A percentile compares a stretch with the other conserved stretches of the same genome.
Evolutionary conservation across 2,329 filamentous ascomycete species (phyloP).

Genomic region (Plenodomus biglobosus): DNA sequence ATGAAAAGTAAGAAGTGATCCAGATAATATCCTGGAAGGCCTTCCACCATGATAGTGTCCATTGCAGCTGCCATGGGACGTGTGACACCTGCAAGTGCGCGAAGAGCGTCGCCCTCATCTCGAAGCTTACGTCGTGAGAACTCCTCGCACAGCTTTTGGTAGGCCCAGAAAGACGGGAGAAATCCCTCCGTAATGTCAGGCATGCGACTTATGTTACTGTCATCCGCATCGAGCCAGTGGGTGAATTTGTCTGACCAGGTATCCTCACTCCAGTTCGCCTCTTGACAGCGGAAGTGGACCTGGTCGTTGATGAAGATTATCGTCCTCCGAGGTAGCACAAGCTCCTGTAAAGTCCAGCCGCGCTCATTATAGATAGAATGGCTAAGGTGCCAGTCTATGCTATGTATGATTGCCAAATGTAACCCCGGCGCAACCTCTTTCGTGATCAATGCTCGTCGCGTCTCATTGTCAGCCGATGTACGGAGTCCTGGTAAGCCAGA

Average conservation of each 20-base stretch:
- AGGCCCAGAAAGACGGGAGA: conserved; percentile 4
- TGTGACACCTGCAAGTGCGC: conserved; percentile 2
- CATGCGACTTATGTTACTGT: conserved; percentile 6
- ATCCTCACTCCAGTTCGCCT: conserved; percentile 6
- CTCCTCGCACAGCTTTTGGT: conserved; percentile 7
- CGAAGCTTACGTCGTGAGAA: conserved; percentile 5
- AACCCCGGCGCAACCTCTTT: neutral
- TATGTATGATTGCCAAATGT: neutral
- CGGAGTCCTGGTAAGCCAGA: conserved; percentile 1
- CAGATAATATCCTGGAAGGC: conserved; percentile 4
- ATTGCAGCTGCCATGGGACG: conserved; percentile 2
- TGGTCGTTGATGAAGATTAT: conserved; percentile 6
- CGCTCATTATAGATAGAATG: conserved; percentile 5
- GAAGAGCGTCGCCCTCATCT: conserved; percentile 5
- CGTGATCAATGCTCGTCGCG: neutral
- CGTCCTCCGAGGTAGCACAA: conserved; percentile 1
- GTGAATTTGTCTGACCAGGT: conserved; percentile 5
- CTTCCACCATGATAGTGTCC: conserved; percentile 1
- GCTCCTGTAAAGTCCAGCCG: conserved; percentile 6
- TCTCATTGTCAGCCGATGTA: neutral
- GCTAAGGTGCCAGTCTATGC: conserved; percentile 4
- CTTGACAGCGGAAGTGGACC: conserved; percentile 4
- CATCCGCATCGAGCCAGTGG: conserved; percentile 4
- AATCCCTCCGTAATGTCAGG: conserved; percentile 2
- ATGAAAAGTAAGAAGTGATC: conserved; percentile 6